Percentiles rank a stretch among this genome's conserved stretches.
phyloP scores from a whole-genome alignment of 441 rosid species.

The Croton laevigatus region DNA sequence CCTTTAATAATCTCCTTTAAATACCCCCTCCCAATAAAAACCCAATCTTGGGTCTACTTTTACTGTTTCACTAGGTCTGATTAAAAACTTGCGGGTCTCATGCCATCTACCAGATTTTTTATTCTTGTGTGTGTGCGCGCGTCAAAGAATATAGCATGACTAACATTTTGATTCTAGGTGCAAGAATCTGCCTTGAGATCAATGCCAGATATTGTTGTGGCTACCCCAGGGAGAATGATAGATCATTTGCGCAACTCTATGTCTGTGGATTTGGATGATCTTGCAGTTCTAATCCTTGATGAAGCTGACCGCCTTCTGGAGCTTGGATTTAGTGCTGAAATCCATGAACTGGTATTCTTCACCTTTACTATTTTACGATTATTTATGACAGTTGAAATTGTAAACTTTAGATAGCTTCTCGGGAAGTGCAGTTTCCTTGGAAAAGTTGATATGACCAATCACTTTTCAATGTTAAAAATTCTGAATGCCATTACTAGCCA shows the following conservation, averaged over 20 bases:
- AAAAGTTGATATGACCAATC: background rate
- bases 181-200: slow-evolving; percentile 91
- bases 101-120: background rate
- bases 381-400: background rate
- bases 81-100: background rate
- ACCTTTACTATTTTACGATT: slow-evolving; percentile 7
- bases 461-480: background rate
- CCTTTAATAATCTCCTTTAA: background rate
- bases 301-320: slow-evolving; percentile 98
- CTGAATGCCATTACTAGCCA: background rate
- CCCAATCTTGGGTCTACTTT: background rate
- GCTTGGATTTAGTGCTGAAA: slow-evolving; percentile 95
- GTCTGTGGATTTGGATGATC: slow-evolving; percentile 91
- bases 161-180: slow-evolving; percentile 40
- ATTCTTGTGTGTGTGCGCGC: background rate
- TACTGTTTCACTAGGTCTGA: background rate
- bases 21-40: background rate
- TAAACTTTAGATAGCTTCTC: background rate
- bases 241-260: slow-evolving; percentile 94
- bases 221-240: slow-evolving; percentile 98
- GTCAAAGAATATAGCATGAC: background rate
- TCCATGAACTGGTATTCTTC: slow-evolving; percentile 75
- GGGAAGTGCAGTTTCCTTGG: background rate
- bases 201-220: slow-evolving; percentile 98
- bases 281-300: slow-evolving; percentile 89